Evolutionary conservation across 176 grass and related monocot genomes (phyloP), one percentile per base, ranked within the genome.

Genomic region (Hsuehochloa calcarea): DNA sequence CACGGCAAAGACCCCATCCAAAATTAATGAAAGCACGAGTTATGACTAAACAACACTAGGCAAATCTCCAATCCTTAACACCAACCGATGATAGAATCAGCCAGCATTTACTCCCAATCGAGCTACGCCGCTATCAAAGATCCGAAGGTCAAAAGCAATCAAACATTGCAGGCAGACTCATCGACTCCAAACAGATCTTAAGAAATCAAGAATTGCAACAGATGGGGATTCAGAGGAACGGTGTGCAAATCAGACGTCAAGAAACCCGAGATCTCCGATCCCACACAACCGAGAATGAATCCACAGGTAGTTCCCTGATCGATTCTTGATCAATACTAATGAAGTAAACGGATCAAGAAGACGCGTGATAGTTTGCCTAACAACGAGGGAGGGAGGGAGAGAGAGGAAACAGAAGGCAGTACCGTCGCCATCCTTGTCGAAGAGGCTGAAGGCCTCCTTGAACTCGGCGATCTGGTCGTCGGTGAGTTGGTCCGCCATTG

Each of bases 401-500:
- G 49, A 51, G 49, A 29, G 29, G 29, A 29, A 29, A 29, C 29
- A 51, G 45, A 10, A 46, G 43, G 13, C 13, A 49, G 63, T 85
- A 98, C 95, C 95, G 75, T 98, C 91, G 78, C 91, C 95, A 17
- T 98, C 93, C 91, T 98, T 98, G 82, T 98, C 95, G 82, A 98
- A 98, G 75, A 98, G 88, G 89, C 93, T 95, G 93, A 98, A 98
- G 14, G 93, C 93, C 85, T 95, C 95, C 91, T 92, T 95, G 78
- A 95, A 93, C 87, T 98, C 95, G 4, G 91, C 71, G 89, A 98
- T 98, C 93, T 98, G 95, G 55, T 95, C 95, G 49, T 95, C 90
- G 44, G 83, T 92, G 75, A 98, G 89, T 79, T 93, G 93, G 27
- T 95, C 95, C 82, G 95, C 95, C 95, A 98, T 98, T 12, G 12